A percentile compares a stretch with the other conserved stretches of the same genome.
phyloP scores from a whole-genome alignment of 805 yeast species.

The Kodamaea nitidulidarum region DNA sequence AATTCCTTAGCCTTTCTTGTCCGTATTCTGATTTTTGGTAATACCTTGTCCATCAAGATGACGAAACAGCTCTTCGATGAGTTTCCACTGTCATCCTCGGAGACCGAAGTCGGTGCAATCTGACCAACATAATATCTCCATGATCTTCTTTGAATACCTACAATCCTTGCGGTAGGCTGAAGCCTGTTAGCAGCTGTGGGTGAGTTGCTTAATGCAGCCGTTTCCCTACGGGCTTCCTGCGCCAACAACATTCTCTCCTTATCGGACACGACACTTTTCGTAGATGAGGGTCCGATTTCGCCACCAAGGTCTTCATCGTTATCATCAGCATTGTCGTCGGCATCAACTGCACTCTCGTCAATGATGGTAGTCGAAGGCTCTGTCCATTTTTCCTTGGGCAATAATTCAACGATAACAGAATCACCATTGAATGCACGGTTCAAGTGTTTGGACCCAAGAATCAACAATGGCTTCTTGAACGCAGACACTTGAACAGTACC shows the following conservation, averaged over 20 bases:
- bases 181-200: constrained; percentile 42
- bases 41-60: constrained; percentile 78
- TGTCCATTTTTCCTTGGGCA: constrained; percentile 86
- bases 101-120: constrained; percentile 70
- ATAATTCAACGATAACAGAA: constrained; percentile 80
- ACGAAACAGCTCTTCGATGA: constrained; percentile 79
- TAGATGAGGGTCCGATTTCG: constrained; percentile 8
- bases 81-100: constrained; percentile 49
- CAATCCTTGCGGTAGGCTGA: constrained; percentile 93
- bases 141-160: constrained; percentile 81
- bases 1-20: constrained; percentile 84
- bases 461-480: constrained; percentile 74
- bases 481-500: constrained; percentile 72
- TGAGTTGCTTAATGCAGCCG: constrained; percentile 20
- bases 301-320: constrained; percentile 41
- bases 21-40: constrained; percentile 82
- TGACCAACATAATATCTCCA: constrained; percentile 98
- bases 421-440: constrained; percentile 94
- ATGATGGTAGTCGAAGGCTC: constrained; percentile 74
- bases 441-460: constrained; percentile 77
- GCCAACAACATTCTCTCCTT: constrained; percentile 69
- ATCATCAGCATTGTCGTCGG: constrained; percentile 56
- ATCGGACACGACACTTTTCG: constrained; percentile 51
- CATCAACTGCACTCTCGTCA: constrained; percentile 67
- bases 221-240: constrained; percentile 69